Percentiles rank a stretch among this genome's conserved stretches.
phyloP scores from a whole-genome alignment of 208 protist genomes.

The Novymonas esmeraldas region DNA sequence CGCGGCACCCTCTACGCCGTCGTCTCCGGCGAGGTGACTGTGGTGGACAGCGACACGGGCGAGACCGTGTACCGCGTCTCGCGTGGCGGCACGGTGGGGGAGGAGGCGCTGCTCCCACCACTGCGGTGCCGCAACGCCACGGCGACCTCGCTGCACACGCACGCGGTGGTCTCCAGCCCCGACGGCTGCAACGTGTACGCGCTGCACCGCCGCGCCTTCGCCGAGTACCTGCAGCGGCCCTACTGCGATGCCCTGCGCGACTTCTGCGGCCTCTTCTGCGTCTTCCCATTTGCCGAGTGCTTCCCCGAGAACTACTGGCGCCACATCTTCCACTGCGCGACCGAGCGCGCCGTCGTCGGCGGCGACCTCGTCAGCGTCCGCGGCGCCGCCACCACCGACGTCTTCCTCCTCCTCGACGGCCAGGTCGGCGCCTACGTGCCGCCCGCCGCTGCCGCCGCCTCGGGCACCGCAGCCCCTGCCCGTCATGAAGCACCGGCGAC shows the following conservation, averaged over 20 bases:
- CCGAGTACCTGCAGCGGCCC: constrained; percentile 13
- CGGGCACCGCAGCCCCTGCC: too few relatives aligned
- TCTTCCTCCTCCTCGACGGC: constrained; percentile 16
- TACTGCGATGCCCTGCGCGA: constrained; percentile 10
- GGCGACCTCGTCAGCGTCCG: constrained; percentile 18
- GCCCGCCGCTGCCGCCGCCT: too few relatives aligned
- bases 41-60: constrained; percentile 1
- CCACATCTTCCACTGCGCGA: constrained; percentile 15
- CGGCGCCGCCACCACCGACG: not conserved
- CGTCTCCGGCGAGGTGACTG: constrained; percentile 8
- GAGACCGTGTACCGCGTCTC: not conserved
- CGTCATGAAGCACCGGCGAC: too few relatives aligned
- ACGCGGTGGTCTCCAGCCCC: constrained; percentile 9
- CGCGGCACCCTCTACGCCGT: constrained; percentile 13
- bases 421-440: constrained; percentile 11
- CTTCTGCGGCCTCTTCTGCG: constrained; percentile 21
- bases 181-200: constrained; percentile 17
- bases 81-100: constrained; percentile 5
- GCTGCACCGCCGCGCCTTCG: constrained; percentile 4
- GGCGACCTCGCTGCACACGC: constrained; percentile 8
- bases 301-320: constrained; percentile 26
- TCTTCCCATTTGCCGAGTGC: constrained; percentile 13
- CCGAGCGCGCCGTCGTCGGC: constrained; percentile 11
- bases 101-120: constrained; percentile 18
- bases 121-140: constrained; percentile 8